phyloP scores from a whole-genome alignment of 1,284 basidiomycete genomes.

The Cerrena zonata region DNA sequence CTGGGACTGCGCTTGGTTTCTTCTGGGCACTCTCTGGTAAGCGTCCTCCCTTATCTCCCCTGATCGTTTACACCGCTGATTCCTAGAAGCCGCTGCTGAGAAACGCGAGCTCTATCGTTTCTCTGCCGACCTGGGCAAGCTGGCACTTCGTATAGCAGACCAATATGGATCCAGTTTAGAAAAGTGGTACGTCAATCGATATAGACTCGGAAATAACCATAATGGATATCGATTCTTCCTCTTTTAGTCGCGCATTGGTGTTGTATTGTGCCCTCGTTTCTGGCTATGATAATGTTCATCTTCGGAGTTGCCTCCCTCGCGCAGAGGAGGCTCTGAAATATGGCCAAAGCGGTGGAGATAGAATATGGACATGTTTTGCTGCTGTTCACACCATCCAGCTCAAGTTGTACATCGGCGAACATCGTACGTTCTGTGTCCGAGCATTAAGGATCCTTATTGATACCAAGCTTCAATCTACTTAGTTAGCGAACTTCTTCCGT shows the following conservation, averaged over 20 bases:
- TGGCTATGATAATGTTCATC: slow-evolving; percentile 60
- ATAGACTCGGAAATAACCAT: slow-evolving; percentile 8
- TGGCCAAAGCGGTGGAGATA: slow-evolving; percentile 64
- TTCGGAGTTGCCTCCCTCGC: slow-evolving; percentile 55
- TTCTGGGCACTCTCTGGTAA: slow-evolving; percentile 64
- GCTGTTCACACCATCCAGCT: slow-evolving; percentile 48
- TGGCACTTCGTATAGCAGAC: slow-evolving; percentile 60
- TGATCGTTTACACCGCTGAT: slow-evolving; percentile 9
- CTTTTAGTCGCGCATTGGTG: slow-evolving; percentile 50
- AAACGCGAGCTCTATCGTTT: slow-evolving; percentile 57
- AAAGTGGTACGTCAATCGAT: slow-evolving; percentile 45
- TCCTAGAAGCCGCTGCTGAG: slow-evolving; percentile 47
- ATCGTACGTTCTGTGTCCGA: slow-evolving; percentile 40
- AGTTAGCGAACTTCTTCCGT: slow-evolving; percentile 56
- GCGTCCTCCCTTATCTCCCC: slow-evolving; percentile 5
- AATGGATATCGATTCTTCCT: too few species aligned
- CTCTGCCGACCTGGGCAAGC: slow-evolving; percentile 59
- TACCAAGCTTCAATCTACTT: slow-evolving; percentile 3
- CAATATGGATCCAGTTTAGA: slow-evolving; percentile 56
- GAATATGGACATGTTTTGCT: slow-evolving; percentile 57
- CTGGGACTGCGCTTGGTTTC: slow-evolving; percentile 62
- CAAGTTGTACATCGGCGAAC: slow-evolving; percentile 57
- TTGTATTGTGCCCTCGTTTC: slow-evolving; percentile 59
- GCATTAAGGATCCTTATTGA: not conserved
- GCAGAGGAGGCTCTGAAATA: slow-evolving; percentile 59